Conservation (phyloP, 805 yeast species). For the Metschnikowia kofuensis region DNA sequence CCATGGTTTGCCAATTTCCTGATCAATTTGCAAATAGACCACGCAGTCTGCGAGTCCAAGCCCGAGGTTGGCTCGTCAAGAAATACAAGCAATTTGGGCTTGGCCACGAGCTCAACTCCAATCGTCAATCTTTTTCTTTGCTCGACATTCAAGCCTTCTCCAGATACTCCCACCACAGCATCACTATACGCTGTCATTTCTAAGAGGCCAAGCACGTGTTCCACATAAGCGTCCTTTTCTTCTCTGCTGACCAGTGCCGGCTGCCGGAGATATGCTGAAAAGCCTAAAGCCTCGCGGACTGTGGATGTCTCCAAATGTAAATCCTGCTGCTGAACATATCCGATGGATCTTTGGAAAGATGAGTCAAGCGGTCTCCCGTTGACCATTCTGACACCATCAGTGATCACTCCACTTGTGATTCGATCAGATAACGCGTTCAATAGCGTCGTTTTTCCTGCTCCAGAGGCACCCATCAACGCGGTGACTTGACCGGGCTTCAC, state of each 20-base stretch:
- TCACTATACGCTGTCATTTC: constrained; percentile 72
- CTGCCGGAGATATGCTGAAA: constrained; percentile 72
- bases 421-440: constrained; percentile 72
- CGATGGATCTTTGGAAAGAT: constrained; percentile 74
- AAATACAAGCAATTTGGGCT: constrained; percentile 59
- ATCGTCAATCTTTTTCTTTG: constrained; percentile 42
- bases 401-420: constrained; percentile 64
- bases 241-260: constrained; percentile 50
- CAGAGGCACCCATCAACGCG: constrained; percentile 83
- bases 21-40: constrained; percentile 68
- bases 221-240: constrained; percentile 68
- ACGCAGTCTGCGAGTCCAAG: constrained; percentile 64
- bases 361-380: constrained; percentile 62
- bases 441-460: constrained; percentile 83
- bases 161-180: constrained; percentile 76
- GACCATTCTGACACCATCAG: constrained; percentile 60
- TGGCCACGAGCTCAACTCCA: constrained; percentile 71
- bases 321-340: constrained; percentile 82
- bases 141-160: constrained; percentile 47
- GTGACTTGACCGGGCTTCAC: constrained; percentile 80
- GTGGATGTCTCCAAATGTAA: constrained; percentile 66
- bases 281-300: constrained; percentile 70
- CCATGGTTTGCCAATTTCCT: constrained; percentile 68
- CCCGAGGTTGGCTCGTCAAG: constrained; percentile 77
- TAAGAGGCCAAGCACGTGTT: constrained; percentile 59